A percentile compares a stretch with the other conserved stretches of the same genome.
Evolutionary conservation across 2,329 filamentous ascomycete genomes (phyloP).

Genomic region (Pleomassaria siparia): DNA sequence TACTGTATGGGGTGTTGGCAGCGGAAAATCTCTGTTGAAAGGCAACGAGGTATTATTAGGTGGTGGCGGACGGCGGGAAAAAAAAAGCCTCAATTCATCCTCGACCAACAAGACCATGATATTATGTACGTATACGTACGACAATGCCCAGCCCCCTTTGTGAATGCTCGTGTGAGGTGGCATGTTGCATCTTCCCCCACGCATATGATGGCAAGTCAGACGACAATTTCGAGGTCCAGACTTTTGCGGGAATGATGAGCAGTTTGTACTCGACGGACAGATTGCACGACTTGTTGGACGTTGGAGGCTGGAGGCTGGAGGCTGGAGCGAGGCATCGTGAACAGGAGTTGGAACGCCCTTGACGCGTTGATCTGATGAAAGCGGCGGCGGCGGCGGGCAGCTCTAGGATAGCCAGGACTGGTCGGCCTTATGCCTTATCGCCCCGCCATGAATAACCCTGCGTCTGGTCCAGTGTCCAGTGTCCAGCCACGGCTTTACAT

Average conservation of each 20-base stretch:
- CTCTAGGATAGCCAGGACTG: conserved; percentile 18
- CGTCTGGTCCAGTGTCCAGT: conserved; percentile 1
- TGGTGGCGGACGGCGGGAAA: not conserved
- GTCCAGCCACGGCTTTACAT: conserved; percentile 18
- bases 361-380: not conserved
- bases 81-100: conserved; percentile 5
- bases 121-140: not conserved
- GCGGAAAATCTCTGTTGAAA: conserved; percentile 3
- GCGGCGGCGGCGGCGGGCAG: conserved; percentile 26
- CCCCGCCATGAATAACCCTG: conserved; percentile 24
- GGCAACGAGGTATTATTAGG: no score
- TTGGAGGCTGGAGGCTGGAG: not conserved
- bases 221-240: conserved; percentile 4
- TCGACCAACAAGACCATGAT: not conserved
- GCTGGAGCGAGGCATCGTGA: no score
- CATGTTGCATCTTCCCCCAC: conserved; percentile 7
- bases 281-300: not conserved
- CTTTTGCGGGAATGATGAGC: conserved; percentile 10
- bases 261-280: not conserved
- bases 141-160: not conserved
- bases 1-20: no score
- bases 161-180: conserved; percentile 15
- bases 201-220: conserved; percentile 4
- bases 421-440: conserved; percentile 17
- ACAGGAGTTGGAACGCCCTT: not conserved